Evolutionary conservation across 805 yeast species (phyloP), one percentile per base, ranked within the genome.

Genomic region (Candida manassasensis): DNA sequence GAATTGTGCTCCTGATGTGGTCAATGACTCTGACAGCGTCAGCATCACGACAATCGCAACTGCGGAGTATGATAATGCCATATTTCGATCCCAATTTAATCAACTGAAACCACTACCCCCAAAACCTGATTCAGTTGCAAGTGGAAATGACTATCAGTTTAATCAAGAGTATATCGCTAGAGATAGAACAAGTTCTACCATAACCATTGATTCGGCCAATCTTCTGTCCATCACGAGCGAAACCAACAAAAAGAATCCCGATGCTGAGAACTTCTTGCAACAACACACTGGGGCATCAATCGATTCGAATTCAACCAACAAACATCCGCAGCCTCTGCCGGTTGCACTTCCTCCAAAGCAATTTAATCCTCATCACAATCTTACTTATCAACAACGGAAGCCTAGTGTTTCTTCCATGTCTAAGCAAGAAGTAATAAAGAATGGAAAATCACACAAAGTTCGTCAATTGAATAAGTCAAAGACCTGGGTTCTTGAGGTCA

Each of bases 401-500:
- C 36, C 16, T 15, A 45, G 22, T 36, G 38, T 34, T 32, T 49
- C 41, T 5, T 29, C 37, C n/a, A 43, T 43, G 36, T 34, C 45
- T 12, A 40, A 43, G 28, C 49, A 52, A 35, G 69, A 65, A 42
- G 39, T 63, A 19, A 55, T 62, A 19, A 63, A 63, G 30, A 54
- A 63, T 33, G 53, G 57, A 36, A 61, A 64, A 43, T 54, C 52
- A 0, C 67, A 48, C 45, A 50, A 50, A 27, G 53, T 66, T 38
- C 49, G 65, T 27, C 59, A 58, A 26, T 43, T 64, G 32, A 60
- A 57, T 32, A 55, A 58, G 29, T 66, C 71, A 4, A 64, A 63
- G 42, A 51, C 62, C 10, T 77, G 84, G 81, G 81, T 70, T 2
- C 52, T 81, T 21, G 80, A 80, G 43, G 75, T 89, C 33, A 77